Base-by-base conservation (phyloP, 768 basidiomycete species). In the Collybia sordida region DNA sequence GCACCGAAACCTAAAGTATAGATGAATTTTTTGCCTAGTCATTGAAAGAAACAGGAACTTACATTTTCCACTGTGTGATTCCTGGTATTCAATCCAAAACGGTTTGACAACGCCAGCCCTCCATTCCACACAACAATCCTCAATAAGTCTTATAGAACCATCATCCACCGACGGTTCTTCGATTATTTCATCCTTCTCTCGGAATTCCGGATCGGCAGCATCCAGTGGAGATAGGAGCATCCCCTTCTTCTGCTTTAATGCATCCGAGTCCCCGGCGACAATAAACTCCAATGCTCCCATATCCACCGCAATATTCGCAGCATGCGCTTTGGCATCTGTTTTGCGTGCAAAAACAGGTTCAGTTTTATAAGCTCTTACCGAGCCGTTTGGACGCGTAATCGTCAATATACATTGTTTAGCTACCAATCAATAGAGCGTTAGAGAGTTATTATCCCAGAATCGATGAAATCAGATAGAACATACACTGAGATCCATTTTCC, bases 231-330 rank as follows among this genome's bases (percentile, higher is more conserved):
- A 67, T 38, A 68, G 66, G 5, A 70, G 61, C 4, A 65, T 59
- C 6, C 65, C 67, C 34, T 73, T 71, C 38, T 64, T 69, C 23
- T 62, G 63, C 28, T 67, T 64, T 23, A 62, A 31, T 6, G 56
- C 58, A 31, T 73, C 69, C 1, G 68, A 63, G n/a, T 77, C 75
- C 3, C 79, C 79, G 1, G 64, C 57, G 6, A 62, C 45, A 41
- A 86, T 78, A 57, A 87, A 87, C 17, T 83, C 77, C 25, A 86
- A 60, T 1, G 77, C 85, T 17, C 82, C 83, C 70, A 79, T 76
- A 6, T 81, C 72, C 19, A 86, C 66, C 3, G 86, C 86, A 14
- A 80, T 62, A 14, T 61, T 68, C 0, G 82, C 82, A 0, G 70
- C 83, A 39, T 74, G 73, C 0, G 64, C 65, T 51, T 80, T 82